Conservation (phyloP, 345 rosid species). For the Lepidium didymum region DNA sequence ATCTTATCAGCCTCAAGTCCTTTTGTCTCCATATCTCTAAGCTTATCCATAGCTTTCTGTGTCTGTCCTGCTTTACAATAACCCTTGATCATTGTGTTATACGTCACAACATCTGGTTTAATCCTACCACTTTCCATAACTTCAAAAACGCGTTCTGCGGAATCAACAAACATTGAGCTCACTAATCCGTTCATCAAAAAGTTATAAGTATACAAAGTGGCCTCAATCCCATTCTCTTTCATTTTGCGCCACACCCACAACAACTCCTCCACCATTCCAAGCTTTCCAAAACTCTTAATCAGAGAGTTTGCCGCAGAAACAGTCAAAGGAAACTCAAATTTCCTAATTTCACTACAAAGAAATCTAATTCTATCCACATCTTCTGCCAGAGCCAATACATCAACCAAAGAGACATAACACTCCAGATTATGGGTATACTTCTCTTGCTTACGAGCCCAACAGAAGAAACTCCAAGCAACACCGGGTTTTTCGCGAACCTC, state of each 20-base stretch:
- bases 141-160: conserved; percentile 69
- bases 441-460: conserved; percentile 71
- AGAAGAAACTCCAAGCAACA: conserved; percentile 55
- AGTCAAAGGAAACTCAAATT: conserved; percentile 43
- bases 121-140: conserved; percentile 67
- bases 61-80: conserved; percentile 64
- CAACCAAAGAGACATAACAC: conserved; percentile 60
- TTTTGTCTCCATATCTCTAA: conserved; percentile 62
- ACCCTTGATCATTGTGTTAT: conserved; percentile 83
- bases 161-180: conserved; percentile 57
- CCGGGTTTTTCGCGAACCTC: conserved; percentile 42
- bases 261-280: conserved; percentile 90
- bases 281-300: conserved; percentile 72
- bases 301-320: conserved; percentile 48
- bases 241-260: conserved; percentile 88
- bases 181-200: conserved; percentile 74
- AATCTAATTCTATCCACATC: conserved; percentile 44
- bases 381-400: conserved; percentile 40
- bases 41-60: conserved; percentile 52
- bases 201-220: conserved; percentile 66
- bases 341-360: conserved; percentile 40
- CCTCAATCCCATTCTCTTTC: conserved; percentile 80
- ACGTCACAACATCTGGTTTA: conserved; percentile 64
- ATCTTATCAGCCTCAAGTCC: conserved; percentile 72
- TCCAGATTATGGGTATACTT: conserved; percentile 64